Conservation (phyloP, 2,329 filamentous ascomycete genomes). For the Cercospora berteroae region DNA sequence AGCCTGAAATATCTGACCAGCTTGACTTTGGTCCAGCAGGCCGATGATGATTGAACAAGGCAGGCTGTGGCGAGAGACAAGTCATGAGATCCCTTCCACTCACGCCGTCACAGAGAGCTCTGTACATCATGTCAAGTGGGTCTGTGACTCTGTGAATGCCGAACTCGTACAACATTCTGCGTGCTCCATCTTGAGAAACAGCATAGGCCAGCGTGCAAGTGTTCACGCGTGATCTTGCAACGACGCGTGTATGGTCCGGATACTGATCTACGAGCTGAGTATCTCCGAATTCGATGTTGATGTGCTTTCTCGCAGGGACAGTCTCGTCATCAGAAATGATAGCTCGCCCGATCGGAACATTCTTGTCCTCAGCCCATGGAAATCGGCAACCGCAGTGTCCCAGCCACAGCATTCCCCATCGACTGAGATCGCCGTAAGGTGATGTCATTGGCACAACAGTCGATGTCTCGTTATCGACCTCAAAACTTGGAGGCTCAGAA, state of each 20-base stretch:
- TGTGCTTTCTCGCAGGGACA: not conserved
- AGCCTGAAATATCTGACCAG: not conserved
- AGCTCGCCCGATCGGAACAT: not conserved
- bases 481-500: not conserved
- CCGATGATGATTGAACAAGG: not conserved
- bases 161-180: not conserved
- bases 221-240: not conserved
- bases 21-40: not conserved
- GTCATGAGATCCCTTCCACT: not conserved
- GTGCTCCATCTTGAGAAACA: not conserved
- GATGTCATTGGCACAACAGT: not conserved
- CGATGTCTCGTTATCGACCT: not conserved
- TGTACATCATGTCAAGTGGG: not conserved
- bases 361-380: not conserved
- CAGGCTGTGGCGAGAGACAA: not conserved
- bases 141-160: not conserved
- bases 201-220: not conserved
- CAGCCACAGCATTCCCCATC: not conserved
- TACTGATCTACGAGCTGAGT: not conserved
- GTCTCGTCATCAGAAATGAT: not conserved
- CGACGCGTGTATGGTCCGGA: not conserved
- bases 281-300: not conserved
- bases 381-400: not conserved
- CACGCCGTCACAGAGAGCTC: not conserved
- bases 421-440: not conserved